Evolutionary conservation across 352 stramenopile species (phyloP).

Genomic region (Phytophthora multivora): DNA sequence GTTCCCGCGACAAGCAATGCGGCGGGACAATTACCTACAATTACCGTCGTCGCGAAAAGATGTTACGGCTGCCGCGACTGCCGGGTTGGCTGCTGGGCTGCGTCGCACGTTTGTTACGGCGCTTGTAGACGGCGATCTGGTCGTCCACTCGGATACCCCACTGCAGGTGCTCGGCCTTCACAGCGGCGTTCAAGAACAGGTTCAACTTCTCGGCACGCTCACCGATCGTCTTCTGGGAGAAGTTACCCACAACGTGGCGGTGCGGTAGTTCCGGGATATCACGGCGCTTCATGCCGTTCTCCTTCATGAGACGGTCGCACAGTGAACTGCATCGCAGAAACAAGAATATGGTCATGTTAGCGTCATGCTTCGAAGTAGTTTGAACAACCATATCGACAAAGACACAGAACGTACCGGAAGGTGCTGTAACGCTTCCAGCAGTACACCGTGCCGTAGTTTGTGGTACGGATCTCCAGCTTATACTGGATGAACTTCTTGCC

Average conservation of each 20-base stretch:
- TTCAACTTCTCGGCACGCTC: conserved; percentile 90
- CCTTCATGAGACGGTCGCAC: conserved; percentile 87
- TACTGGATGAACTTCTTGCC: conserved; percentile 92
- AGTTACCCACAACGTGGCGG: conserved; percentile 86
- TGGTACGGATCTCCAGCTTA: conserved; percentile 88
- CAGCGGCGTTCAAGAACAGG: conserved; percentile 74
- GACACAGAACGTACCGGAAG: conserved; percentile 60
- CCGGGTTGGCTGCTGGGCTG: conserved; percentile 40
- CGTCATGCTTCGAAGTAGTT: too few relatives aligned
- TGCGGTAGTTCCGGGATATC: conserved; percentile 87
- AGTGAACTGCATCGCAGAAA: conserved; percentile 50
- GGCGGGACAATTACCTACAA: conserved; percentile 26
- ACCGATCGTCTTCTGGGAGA: conserved; percentile 78
- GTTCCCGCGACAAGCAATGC: conserved; percentile 9
- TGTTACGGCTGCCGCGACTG: conserved; percentile 51
- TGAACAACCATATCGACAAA: not conserved
- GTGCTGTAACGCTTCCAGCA: conserved; percentile 91
- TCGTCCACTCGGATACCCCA: conserved; percentile 90
- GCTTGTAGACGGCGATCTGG: conserved; percentile 90
- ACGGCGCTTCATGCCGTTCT: conserved; percentile 80
- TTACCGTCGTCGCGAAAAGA: conserved; percentile 82
- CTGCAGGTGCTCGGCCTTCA: conserved; percentile 82
- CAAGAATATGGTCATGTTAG: not conserved
- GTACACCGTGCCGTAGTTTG: conserved; percentile 88
- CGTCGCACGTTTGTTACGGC: conserved; percentile 73